Evolutionary conservation across 768 basidiomycete species (phyloP), one percentile per base, ranked within the genome.

Genomic region (Termitomyces sp.): DNA sequence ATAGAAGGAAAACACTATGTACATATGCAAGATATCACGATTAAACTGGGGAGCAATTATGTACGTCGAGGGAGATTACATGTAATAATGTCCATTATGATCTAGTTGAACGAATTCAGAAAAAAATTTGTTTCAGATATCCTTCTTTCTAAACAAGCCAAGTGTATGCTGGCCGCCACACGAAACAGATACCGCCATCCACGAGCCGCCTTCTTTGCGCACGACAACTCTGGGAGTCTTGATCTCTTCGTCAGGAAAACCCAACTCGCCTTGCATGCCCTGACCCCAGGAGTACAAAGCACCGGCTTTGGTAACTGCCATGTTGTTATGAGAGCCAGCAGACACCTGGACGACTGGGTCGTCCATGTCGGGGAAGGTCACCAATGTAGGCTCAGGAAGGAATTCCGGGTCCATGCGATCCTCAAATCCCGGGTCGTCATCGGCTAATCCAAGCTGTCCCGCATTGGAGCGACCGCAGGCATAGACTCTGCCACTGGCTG

Each of bases 401-500:
- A 85, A 87, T 62, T 89, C 85, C 3, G 77, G 73, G 55, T 81
- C 73, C 35, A 70, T 66, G 12, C 79, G 77, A 38, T 84, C 79
- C 54, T 83, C 73, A 64, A 86, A 80, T 21, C 83, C 89, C 5
- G 78, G 78, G 62, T 96, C 84, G 59, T 90, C 85, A 56, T 87
- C 83, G 0, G 79, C 70, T 35, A 90, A 76, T 11, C 96, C 96
- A 31, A 96, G 81, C 64, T 97, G 93, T 35, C 88, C 84, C 37
- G 84, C 85, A 62, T 95, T 92, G 44, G 83, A 85, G 37, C 95
- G 86, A 3, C 96, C 96, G 65, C 88, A 90, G 1, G 86, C 91
- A 68, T 83, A 96, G 1, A 98, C 90, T 59, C 85, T 83, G 46
- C 96, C 96, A 32, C 82, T 79, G 38, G 82, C 79, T 11, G 95